These are phyloP conservation scores for Chionographis japonica DNA, from an alignment of 106 monocot species.

Conservation along the genomic window DNA sequence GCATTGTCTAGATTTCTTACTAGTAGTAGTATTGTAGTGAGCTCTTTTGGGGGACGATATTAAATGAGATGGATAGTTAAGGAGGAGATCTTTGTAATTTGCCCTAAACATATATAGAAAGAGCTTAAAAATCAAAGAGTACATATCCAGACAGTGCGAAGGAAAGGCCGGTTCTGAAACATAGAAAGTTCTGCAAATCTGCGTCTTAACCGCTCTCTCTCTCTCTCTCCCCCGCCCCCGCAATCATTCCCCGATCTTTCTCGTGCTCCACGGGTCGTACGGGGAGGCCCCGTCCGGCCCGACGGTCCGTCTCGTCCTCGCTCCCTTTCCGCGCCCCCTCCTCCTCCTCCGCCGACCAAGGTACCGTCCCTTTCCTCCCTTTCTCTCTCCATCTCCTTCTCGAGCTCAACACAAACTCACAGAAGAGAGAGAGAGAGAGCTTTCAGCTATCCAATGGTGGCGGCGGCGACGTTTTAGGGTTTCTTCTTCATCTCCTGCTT, in stretches of 20 bases:
- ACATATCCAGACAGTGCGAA: background rate
- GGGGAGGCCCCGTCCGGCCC: too few species aligned
- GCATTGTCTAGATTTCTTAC: too few species aligned
- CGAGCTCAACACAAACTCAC: background rate
- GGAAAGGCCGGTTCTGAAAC: constrained; percentile 9
- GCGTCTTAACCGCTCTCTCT: constrained; percentile 3
- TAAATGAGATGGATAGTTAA: too few species aligned
- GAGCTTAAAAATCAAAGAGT: background rate
- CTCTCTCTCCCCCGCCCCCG: background rate
- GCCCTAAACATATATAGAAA: too few species aligned
- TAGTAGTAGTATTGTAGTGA: too few species aligned
- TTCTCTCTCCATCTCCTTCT: background rate
- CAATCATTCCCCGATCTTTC: background rate
- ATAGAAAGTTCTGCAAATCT: constrained; percentile 14
- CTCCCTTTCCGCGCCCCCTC: too few species aligned
- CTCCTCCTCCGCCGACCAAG: background rate
- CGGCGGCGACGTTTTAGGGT: too few species aligned
- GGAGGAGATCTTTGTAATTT: too few species aligned
- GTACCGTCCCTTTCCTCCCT: background rate
- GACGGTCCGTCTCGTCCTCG: too few species aligned
- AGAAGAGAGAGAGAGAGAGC: background rate
- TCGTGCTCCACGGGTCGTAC: background rate
- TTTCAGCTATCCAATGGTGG: too few species aligned
- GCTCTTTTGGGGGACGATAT: too few species aligned
- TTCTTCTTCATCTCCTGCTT: too few species aligned